Percentiles rank a stretch among this genome's conserved stretches.
Conservation (phyloP, 2,329 filamentous ascomycete genomes). For the Hypoxylon sp. region DNA sequence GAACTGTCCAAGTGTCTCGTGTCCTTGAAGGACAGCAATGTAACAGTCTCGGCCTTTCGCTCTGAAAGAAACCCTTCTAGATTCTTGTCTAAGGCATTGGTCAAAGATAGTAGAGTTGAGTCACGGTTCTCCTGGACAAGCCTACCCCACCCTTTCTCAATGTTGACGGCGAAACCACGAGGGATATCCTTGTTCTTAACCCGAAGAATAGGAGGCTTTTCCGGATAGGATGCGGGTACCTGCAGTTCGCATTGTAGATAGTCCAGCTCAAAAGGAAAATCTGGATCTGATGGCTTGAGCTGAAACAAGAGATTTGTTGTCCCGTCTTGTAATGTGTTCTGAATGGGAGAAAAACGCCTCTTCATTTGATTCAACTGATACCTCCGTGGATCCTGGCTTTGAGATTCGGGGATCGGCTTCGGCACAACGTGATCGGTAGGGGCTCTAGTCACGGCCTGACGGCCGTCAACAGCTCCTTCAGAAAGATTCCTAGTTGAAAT, state of each 20-base stretch:
- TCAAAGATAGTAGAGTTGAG: constrained; percentile 74
- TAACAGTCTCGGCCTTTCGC: constrained; percentile 80
- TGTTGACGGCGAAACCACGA: constrained; percentile 80
- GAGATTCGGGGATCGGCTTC: constrained; percentile 76
- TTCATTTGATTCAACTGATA: constrained; percentile 83
- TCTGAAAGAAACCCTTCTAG: constrained; percentile 79
- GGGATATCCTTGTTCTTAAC: constrained; percentile 79
- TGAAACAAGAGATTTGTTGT: constrained; percentile 74
- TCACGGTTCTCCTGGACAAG: constrained; percentile 70
- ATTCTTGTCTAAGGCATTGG: constrained; percentile 80
- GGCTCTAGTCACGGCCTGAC: constrained; percentile 65
- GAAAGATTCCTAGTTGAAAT: constrained; percentile 56
- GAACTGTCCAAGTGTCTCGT: constrained; percentile 61
- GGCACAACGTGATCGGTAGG: constrained; percentile 68
- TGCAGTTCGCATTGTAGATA: constrained; percentile 76
- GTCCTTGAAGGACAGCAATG: constrained; percentile 74
- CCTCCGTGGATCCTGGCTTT: constrained; percentile 76
- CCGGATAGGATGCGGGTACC: constrained; percentile 76
- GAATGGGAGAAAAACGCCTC: constrained; percentile 72
- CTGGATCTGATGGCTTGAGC: constrained; percentile 81
- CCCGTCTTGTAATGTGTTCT: constrained; percentile 62
- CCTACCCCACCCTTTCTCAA: constrained; percentile 80
- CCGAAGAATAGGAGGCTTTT: constrained; percentile 69
- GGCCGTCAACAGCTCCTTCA: constrained; percentile 54
- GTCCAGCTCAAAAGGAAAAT: constrained; percentile 84